Evolutionary conservation across 192 early-diverging fungal genomes (phyloP), one percentile per base, ranked within the genome.

Genomic region (Lunasporangiospora selenospora): DNA sequence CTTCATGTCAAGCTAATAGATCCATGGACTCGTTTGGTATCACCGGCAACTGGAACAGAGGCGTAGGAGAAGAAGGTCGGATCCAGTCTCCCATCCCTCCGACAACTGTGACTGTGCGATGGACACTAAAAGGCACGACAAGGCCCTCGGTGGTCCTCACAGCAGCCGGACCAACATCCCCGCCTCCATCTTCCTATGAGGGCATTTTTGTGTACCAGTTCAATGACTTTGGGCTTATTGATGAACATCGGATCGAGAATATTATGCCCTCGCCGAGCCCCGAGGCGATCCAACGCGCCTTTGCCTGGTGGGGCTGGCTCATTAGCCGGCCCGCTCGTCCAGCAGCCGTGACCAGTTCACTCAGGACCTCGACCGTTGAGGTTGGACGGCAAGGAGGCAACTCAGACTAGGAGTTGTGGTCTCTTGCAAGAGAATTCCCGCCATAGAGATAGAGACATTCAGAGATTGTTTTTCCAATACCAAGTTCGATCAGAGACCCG

Each of bases 131-230:
- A 27, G 82, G 69, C 0, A 75, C 65, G 43, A 76, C 75, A 26
- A 59, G 78, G 15, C 51, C 82, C 11, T 73, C 59, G 1, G 67
- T 80, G 27, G 71, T 73, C 29, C 30, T 65, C 23, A 65, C 60
- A 3, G 51, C 71, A 1, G 34, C 61, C 30, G 65, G 65, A 57
- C 45, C 62, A 5, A 54, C 63, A 9, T 53, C 58, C 8, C 62
- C 69, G 12, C 71, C 62, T 4, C 56, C 64, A 18, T 65, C 73
- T 3, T 65, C 75, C 13, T 79, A 73, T 18, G 69, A 70, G 43
- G 82, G 82, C 7, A 49, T 84, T 1, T 84, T 84, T 67, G 45
- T 79, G 21, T 84, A 84, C 48, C 33, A 57, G 26, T 79, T 84
- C 53, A 57, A 81, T 61, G 50, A 66, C 3, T 19, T 52, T 16